Conservation (phyloP, 139 green algal species). For the Tetraselmis striata region DNA sequence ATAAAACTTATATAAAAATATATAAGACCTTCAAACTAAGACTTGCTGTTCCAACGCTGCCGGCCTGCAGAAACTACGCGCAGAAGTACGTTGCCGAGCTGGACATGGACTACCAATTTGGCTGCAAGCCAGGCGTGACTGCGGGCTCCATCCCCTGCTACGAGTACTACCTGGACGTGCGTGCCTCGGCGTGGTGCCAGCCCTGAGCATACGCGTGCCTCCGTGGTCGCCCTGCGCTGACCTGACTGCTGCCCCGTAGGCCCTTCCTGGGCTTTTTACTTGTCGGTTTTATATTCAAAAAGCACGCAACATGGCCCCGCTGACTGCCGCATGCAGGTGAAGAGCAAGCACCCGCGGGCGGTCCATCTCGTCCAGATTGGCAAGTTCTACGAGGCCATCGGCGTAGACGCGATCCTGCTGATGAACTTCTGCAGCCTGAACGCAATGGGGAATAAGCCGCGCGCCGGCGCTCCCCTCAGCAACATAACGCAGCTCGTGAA, state of each 20-base stretch:
- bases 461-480: conserved; percentile 28
- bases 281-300: too few relatives aligned
- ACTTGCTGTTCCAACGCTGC: neutral
- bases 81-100: neutral
- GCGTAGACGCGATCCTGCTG: conserved; percentile 78
- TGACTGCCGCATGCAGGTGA: neutral
- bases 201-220: too few relatives aligned
- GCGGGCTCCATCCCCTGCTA: neutral
- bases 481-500: neutral
- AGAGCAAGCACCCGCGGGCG: neutral
- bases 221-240: too few relatives aligned
- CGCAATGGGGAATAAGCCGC: conserved; percentile 49
- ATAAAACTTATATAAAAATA: neutral
- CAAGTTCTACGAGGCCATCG: conserved; percentile 82
- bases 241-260: too few relatives aligned
- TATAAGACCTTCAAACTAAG: neutral
- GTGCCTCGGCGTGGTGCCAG: too few relatives aligned
- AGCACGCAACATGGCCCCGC: too few relatives aligned
- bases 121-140: neutral
- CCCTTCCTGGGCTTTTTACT: too few relatives aligned
- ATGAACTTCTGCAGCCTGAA: conserved; percentile 74
- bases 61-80: neutral
- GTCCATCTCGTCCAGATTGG: conserved; percentile 37
- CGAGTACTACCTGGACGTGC: neutral
- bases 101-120: neutral